Evolutionary conservation across 2,329 filamentous ascomycete genomes (phyloP).

Genomic region (Neonectria coccinea): DNA sequence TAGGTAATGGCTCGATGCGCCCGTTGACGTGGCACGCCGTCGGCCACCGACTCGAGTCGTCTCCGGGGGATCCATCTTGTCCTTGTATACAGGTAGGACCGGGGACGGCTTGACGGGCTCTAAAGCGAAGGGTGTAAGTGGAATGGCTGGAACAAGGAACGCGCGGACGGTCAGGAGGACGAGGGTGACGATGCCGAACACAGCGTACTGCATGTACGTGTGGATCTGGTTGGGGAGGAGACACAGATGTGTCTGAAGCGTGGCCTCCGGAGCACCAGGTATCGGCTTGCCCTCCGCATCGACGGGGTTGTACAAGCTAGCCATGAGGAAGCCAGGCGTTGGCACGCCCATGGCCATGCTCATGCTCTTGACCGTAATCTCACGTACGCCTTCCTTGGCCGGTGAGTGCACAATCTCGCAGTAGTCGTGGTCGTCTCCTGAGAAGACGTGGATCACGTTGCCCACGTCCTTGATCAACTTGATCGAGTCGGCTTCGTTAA

Average conservation of each 20-base stretch:
- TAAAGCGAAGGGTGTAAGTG: slow-evolving; percentile 65
- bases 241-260: slow-evolving; percentile 90
- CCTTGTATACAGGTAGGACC: slow-evolving; percentile 62
- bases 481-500: slow-evolving; percentile 80
- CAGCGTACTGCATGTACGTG: slow-evolving; percentile 83
- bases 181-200: slow-evolving; percentile 67
- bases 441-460: slow-evolving; percentile 88
- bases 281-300: slow-evolving; percentile 68
- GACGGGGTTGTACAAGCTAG: slow-evolving; percentile 93
- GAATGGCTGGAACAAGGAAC: slow-evolving; percentile 67
- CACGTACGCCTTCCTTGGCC: slow-evolving; percentile 73
- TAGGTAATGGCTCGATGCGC: slow-evolving; percentile 41
- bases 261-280: slow-evolving; percentile 60
- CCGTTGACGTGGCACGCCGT: slow-evolving; percentile 38
- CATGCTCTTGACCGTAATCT: slow-evolving; percentile 95
- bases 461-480: slow-evolving; percentile 82
- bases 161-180: slow-evolving; percentile 65
- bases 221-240: slow-evolving; percentile 88
- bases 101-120: slow-evolving; percentile 51
- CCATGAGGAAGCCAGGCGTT: slow-evolving; percentile 85
- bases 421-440: slow-evolving; percentile 97
- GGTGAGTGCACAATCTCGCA: slow-evolving; percentile 87
- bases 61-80: slow-evolving; percentile 61
- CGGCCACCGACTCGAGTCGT: slow-evolving; percentile 21
- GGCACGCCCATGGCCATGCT: slow-evolving; percentile 97